These are phyloP conservation scores for Fusarium sp. DNA, from an alignment of 2,329 filamentous ascomycete genomes.

Conservation along the genomic window DNA sequence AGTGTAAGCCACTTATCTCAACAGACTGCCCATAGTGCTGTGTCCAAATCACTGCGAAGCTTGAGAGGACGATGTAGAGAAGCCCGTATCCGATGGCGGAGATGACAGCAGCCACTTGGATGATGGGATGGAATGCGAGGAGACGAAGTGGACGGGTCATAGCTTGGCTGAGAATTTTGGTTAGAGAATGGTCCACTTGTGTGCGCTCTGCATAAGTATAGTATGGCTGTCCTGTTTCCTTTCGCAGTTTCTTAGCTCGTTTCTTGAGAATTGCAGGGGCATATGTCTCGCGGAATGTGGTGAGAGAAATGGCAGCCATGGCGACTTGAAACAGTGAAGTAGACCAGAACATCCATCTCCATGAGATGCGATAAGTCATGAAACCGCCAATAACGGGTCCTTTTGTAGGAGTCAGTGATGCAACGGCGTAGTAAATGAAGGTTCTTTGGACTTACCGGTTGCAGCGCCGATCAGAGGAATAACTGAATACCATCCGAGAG, in stretches of 20 bases:
- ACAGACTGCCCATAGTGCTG: constrained; percentile 65
- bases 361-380: constrained; percentile 52
- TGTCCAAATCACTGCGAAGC: constrained; percentile 70
- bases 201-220: constrained; percentile 55
- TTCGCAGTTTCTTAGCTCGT: constrained; percentile 51
- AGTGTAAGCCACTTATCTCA: constrained; percentile 73
- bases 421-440: rapidly evolving
- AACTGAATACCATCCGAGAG: constrained; percentile 53
- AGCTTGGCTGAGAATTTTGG: constrained; percentile 49
- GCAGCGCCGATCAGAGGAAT: constrained; percentile 57
- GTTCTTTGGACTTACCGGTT: constrained; percentile 45
- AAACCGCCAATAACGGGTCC: constrained; percentile 57
- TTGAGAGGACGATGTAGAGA: constrained; percentile 73
- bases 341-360: constrained; percentile 62
- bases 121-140: constrained; percentile 69
- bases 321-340: constrained; percentile 57
- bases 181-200: constrained; percentile 46
- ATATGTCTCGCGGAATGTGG: constrained; percentile 56
- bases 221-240: constrained; percentile 49
- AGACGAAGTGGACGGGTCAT: constrained; percentile 68
- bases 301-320: constrained; percentile 51
- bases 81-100: constrained; percentile 71
- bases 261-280: constrained; percentile 52
- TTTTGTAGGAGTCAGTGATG: not conserved
- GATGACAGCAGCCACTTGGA: constrained; percentile 67